phyloP scores from a whole-genome alignment of 345 rosid species.

The Rhizophora mangle region DNA sequence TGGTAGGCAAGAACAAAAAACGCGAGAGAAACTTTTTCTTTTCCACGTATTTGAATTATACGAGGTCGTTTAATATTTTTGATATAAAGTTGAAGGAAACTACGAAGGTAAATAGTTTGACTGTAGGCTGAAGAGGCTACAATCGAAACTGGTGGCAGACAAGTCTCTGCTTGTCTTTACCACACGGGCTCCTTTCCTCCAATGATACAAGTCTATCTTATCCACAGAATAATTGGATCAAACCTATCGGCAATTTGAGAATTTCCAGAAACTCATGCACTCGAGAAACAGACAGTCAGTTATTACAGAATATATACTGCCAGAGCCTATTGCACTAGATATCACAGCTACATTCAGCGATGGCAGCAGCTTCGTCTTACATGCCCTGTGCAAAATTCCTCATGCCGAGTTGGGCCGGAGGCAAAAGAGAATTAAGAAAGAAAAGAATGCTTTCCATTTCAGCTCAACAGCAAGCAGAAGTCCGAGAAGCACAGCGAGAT shows the following conservation, averaged over 20 bases:
- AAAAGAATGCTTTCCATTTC: constrained; percentile 25
- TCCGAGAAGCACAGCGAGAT: constrained; percentile 30
- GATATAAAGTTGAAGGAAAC: too few species aligned
- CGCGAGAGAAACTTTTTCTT: too few species aligned
- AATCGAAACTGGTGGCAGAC: not conserved
- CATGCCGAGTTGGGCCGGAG: constrained; percentile 33
- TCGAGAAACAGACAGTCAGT: not conserved
- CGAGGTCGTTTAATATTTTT: too few species aligned
- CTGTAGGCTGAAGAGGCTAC: not conserved
- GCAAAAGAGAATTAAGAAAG: constrained; percentile 11
- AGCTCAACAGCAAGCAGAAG: constrained; percentile 48
- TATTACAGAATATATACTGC: too few species aligned
- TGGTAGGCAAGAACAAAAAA: too few species aligned
- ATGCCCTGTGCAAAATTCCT: constrained; percentile 50
- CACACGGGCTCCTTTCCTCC: constrained; percentile 1
- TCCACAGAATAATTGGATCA: constrained; percentile 29
- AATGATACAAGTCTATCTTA: constrained; percentile 22
- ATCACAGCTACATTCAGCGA: not conserved
- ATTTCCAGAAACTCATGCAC: not conserved
- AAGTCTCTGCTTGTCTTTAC: not conserved
- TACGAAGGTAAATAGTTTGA: not conserved
- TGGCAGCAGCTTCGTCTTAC: constrained; percentile 54
- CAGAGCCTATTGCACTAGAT: not conserved
- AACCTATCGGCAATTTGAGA: not conserved
- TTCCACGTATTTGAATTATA: not conserved